Evolutionary conservation across 139 green algal genomes (phyloP), one percentile per base, ranked within the genome.

Genomic region (Volvox africanus): DNA sequence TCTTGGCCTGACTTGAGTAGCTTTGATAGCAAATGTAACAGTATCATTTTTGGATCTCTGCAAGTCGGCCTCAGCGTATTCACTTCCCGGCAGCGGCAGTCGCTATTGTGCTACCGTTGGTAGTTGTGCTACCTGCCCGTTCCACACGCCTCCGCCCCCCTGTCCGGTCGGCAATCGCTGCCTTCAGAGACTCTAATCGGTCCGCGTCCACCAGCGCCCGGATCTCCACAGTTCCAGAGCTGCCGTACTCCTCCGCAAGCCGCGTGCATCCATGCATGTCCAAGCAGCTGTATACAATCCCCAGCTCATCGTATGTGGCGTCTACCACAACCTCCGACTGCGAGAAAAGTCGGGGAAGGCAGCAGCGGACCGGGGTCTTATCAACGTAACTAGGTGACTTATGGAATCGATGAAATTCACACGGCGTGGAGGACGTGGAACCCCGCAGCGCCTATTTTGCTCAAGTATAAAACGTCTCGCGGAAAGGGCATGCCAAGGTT

Each of bases 181-280:
- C 30, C 73, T 35, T 14, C 20, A 90, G 44, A 30, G 30, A 26
- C 0, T 28, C 32, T 0, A 90, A 24, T 32, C 26, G 30, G 30
- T 84, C 86, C 1, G 37, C 71, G 22, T 90, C 86, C 50, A 90
- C 86, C 73, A 83, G 44, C 50, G 69, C 86, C 18, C 86, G 50
- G 0, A 90, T 24, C 30, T 32, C 1, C 1, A 90, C 86, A 3
- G 69, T 90, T 11, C 86, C 86, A 0, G 37, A 36, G 86, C 32
- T 84, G 50, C 86, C 86, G n/a, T 90, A 90, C 50, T 90, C 86
- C 73, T 90, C 86, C 0, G 71, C 86, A 50, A 84, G 71, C 1
- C 86, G 44, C 50, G 30, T 36, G 50, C 50, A 62, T n/a, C 50
- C 50, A 32, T 84, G 30, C 50, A 30, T 44, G 20, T 83, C 86